A percentile compares a stretch with the other conserved stretches of the same genome.
Conservation (phyloP, 768 basidiomycete species). For the Lepiota venenata region DNA sequence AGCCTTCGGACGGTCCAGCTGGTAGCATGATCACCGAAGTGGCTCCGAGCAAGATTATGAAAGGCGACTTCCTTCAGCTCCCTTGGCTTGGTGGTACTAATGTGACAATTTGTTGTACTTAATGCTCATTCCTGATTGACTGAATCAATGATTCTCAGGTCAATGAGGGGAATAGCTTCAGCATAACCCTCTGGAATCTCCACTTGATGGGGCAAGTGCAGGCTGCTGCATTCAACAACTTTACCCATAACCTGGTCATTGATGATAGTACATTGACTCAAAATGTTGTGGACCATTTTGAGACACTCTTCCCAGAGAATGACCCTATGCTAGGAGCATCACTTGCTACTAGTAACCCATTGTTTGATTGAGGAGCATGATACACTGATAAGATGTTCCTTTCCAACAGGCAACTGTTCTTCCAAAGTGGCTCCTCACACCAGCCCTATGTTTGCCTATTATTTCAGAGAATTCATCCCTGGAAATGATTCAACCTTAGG, state of each 20-base stretch:
- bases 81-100: slow-evolving; percentile 58
- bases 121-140: neutral
- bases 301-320: slow-evolving; percentile 44
- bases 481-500: slow-evolving; percentile 46
- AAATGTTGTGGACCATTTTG: slow-evolving; percentile 35
- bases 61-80: slow-evolving; percentile 49
- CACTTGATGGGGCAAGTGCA: slow-evolving; percentile 36
- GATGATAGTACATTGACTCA: slow-evolving; percentile 48
- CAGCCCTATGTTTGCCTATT: slow-evolving; percentile 53
- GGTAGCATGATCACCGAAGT: slow-evolving; percentile 46
- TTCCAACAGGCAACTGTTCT: slow-evolving; percentile 45
- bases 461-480: slow-evolving; percentile 55
- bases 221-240: slow-evolving; percentile 40
- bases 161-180: slow-evolving; percentile 52
- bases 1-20: slow-evolving; percentile 48
- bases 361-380: slow-evolving; percentile 56
- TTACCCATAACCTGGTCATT: slow-evolving; percentile 45
- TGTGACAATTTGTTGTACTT: slow-evolving; percentile 25
- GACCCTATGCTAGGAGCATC: slow-evolving; percentile 42
- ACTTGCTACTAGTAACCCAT: slow-evolving; percentile 56
- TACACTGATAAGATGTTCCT: slow-evolving; percentile 60
- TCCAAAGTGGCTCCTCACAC: slow-evolving; percentile 40
- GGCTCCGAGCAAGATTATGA: slow-evolving; percentile 40
- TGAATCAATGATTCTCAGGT: slow-evolving; percentile 27
- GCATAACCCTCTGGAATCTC: slow-evolving; percentile 33